Evolutionary conservation across 768 basidiomycete genomes (phyloP), one percentile per base, ranked within the genome.

Genomic region (Terana coerulea): DNA sequence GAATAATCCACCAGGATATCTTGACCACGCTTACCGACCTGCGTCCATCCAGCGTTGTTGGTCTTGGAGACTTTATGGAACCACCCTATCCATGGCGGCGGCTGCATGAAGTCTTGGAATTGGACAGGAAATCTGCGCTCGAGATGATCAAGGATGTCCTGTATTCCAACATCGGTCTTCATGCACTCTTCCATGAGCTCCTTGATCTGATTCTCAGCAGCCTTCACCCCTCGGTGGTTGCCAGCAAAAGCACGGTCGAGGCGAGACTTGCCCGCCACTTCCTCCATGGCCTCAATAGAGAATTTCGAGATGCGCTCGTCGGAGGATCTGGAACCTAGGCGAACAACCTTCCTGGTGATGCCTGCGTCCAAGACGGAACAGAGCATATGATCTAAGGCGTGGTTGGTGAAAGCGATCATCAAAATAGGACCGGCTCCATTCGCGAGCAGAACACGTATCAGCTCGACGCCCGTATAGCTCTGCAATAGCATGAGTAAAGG

Each of bases 341-440:
- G 82, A 2, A 88, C 77, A 21, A 90, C 70, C 28, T 79, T 77
- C 0, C 67, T 64, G 0, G 87, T 88, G 55, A 90, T 86, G 0
- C 66, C 63, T 0, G 77, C 78, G 54, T 89, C 84, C 0, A 90
- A 71, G 3, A 89, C 77, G 0, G 79, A 79, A 5, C 68, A 69
- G 1, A 91, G 67, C 68, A 89, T 75, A 55, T 89, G 85, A 51
- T 91, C 88, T 2, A 91, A 72, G 0, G 88, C 88, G 37, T 90
- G 89, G 56, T 91, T 90, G 0, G 88, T 91, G 66, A 82, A 88
- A 0, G 87, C 76, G 19, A 82, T 75, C 58, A 82, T 66, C 3
- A 75, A 68, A 46, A 87, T 81, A 0, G 79, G 85, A 2, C 70
- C 65, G 42, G 82, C 64, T 9, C 72, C 54, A 58, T 78, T 81